A percentile compares a stretch with the other conserved stretches of the same genome.
Conservation (phyloP, 2,329 filamentous ascomycete species). For the Pyrenochaeta sp. region DNA sequence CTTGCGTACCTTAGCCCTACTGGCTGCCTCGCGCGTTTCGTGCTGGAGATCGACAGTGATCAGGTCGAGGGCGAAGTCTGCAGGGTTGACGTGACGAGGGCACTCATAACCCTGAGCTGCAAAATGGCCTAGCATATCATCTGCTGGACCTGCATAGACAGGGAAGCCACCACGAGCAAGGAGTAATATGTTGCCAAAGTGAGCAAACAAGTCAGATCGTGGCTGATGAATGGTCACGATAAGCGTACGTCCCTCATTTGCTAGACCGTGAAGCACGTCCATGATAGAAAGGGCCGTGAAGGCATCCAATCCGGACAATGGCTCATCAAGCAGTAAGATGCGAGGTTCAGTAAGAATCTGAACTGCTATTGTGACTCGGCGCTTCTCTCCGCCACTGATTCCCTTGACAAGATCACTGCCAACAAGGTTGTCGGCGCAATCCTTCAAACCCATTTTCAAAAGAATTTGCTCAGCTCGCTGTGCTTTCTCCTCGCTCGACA, state of each 20-base stretch:
- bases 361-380: conserved; percentile 78
- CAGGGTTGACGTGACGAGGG: conserved; percentile 75
- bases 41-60: conserved; percentile 79
- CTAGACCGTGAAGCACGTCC: conserved; percentile 74
- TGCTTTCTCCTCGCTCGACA: conserved; percentile 73
- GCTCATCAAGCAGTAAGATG: conserved; percentile 77
- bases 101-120: conserved; percentile 68
- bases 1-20: conserved; percentile 67
- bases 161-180: conserved; percentile 74
- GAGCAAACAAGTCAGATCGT: conserved; percentile 74
- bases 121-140: conserved; percentile 73
- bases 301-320: conserved; percentile 78
- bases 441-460: conserved; percentile 78
- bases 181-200: conserved; percentile 76
- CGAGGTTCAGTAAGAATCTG: conserved; percentile 80
- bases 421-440: conserved; percentile 78
- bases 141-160: conserved; percentile 71
- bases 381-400: conserved; percentile 81
- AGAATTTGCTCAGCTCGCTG: conserved; percentile 75
- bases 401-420: conserved; percentile 78
- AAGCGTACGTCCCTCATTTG: conserved; percentile 76
- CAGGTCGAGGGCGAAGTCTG: conserved; percentile 79
- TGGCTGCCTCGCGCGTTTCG: conserved; percentile 68
- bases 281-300: conserved; percentile 78
- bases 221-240: conserved; percentile 83